Percentiles rank a stretch among this genome's conserved stretches.
Evolutionary conservation across 176 grass and related monocot genomes (phyloP).

Genomic region (Hsuehochloa calcarea): DNA sequence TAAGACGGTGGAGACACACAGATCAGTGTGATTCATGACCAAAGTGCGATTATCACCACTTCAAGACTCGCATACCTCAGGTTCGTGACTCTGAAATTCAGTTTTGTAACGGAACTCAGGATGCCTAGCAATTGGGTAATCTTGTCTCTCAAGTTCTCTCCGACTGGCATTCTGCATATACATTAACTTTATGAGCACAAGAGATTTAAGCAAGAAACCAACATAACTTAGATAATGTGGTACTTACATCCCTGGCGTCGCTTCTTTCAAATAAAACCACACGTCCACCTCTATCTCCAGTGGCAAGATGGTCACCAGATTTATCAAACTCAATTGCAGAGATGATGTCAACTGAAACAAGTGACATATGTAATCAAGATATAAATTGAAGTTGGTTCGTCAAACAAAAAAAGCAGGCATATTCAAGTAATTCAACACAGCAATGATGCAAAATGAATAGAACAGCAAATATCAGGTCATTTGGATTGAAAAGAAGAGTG

Average conservation of each 20-base stretch:
- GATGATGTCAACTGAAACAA: constrained; percentile 76
- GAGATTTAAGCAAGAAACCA: constrained; percentile 22
- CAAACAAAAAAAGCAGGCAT: constrained; percentile 15
- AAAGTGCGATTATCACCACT: background rate
- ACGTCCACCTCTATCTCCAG: constrained; percentile 74
- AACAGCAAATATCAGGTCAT: background rate
- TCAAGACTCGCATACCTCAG: constrained; percentile 50
- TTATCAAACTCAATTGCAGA: constrained; percentile 85
- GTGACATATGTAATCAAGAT: constrained; percentile 22
- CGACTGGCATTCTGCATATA: constrained; percentile 44
- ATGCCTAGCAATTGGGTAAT: constrained; percentile 53
- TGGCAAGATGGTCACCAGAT: constrained; percentile 80
- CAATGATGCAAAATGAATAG: background rate
- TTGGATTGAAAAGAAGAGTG: background rate
- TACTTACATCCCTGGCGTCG: constrained; percentile 59
- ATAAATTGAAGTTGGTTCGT: background rate
- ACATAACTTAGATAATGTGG: constrained; percentile 6
- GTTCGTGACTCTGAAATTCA: constrained; percentile 82
- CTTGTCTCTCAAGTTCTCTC: constrained; percentile 79
- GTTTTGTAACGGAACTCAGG: constrained; percentile 77
- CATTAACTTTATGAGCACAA: constrained; percentile 19
- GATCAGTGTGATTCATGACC: background rate
- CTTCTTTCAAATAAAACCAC: constrained; percentile 81
- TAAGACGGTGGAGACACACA: background rate
- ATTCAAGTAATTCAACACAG: constrained; percentile 1